Base-by-base conservation (phyloP, 179 eudicot species). In the Monotropa hypopitys region DNA sequence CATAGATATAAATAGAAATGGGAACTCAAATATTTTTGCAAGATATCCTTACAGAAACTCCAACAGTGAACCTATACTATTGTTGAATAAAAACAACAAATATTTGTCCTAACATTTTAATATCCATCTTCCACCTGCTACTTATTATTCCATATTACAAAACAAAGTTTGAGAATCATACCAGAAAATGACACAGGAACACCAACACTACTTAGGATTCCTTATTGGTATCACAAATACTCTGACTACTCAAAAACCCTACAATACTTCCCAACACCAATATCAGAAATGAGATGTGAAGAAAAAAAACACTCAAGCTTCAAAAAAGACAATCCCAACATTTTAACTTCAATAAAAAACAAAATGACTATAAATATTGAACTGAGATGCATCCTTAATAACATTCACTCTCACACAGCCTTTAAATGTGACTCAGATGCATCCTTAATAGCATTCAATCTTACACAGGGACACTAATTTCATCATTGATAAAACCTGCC, bases 161-260 rank as follows among this genome's bases (percentile, higher is more conserved):
- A 40, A 33, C 11, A 45, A 61, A n/a, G n/a, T n/a, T n/a, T n/a
- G n/a, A n/a, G n/a, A 68, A 16, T 75, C 79, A 79, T 79, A 79
- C 85, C 80, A 76, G 74, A 72, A 76, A 76, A 71, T 53, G 65
- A 75, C 47, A 71, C 30, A 72, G 78, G 35, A 76, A 77, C 73
- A 83, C 83, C 81, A 80, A 83, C 76, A 73, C 70, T 61, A 73
- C 65, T n/a, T 46, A 47, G 26, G 63, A 53, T n/a, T 75, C 76
- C 80, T 80, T 80, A 80, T 74, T 73, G 78, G 83, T 68, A 76
- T 77, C 73, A 80, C 80, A 62, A 77, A 66, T 50, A 65, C 59
- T n/a, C n/a, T 77, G n/a, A 73, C 77, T 50, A 80, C n/a, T n/a
- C n/a, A n/a, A n/a, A 72, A 74, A 79, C 13, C 82, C 82, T 76